Base-by-base conservation (phyloP, 768 basidiomycete genomes). In the Russula dissimulans region DNA sequence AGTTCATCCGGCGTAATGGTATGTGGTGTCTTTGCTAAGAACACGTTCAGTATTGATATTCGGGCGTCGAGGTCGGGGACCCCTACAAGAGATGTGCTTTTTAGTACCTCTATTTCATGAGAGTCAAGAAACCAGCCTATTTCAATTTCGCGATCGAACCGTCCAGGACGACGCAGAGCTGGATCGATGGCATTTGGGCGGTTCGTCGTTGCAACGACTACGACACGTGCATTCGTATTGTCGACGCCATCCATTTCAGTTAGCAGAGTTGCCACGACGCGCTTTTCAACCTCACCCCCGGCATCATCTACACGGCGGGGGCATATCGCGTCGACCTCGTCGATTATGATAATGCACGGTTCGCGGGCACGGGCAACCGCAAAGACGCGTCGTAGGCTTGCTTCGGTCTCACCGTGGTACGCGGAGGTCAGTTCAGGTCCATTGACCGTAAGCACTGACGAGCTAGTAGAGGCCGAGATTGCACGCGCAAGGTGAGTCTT, bases 391-490 rank as follows among this genome's bases (percentile, higher is more conserved):
- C 97, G 85, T 39, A 99, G 77, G 63, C 86, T 84, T 0, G 89
- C 84, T 69, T 99, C 97, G 1, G 94, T 97, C 76, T 99, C 97
- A 45, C 97, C 97, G 69, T 98, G 97, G 68, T 92, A 98, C 1
- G 94, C 92, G 18, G 91, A 93, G 1, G 90, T 91, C 22, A 98
- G 80, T 69, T 97, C 94, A 12, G 97, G 94, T 0, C 97, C 97
- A 67, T 95, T 95, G 70, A 98, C 86, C 53, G 92, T 84, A 64
- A 99, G 81, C n/a, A 97, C 89, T 31, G 86, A 84, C 7, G 93
- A 89, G 34, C 81, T 81, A 1, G 89, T 90, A 5, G 94, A 91
- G 0, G 85, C 81, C 4, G 95, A 94, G 60, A 99, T 94, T 14
- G 94, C 91, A 62, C 93, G 86, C 11, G 97, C 95, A 2, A 99